Base-by-base conservation (phyloP, 768 basidiomycete genomes). In the Coprinopsis sp. region DNA sequence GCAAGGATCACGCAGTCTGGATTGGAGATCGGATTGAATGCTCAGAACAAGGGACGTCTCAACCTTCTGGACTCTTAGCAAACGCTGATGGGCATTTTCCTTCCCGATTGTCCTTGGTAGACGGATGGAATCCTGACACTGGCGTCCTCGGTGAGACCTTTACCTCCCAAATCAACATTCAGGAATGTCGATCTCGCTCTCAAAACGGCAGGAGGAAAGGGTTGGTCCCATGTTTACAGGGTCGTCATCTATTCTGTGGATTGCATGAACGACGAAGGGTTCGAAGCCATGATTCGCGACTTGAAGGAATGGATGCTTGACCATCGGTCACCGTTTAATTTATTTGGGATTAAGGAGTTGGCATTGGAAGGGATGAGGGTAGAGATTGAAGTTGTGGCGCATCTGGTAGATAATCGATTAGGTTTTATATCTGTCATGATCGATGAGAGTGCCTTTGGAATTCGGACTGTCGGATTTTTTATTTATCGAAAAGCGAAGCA, bases 111-210 rank as follows among this genome's bases (percentile, higher is more conserved):
- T n/a, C n/a, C n/a, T n/a, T n/a, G n/a, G n/a, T n/a, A n/a, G n/a
- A n/a, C n/a, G n/a, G n/a, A n/a, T n/a, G n/a, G n/a, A n/a, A n/a
- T n/a, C n/a, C n/a, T n/a, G n/a, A n/a, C n/a, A n/a, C n/a, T n/a
- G n/a, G n/a, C n/a, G n/a, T n/a, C n/a, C n/a, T n/a, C n/a, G n/a
- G n/a, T n/a, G n/a, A n/a, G n/a, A n/a, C n/a, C n/a, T n/a, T n/a
- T n/a, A n/a, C n/a, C n/a, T n/a, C n/a, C n/a, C n/a, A 42, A 42
- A 42, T 42, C 24, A 28, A 42, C 40, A 28, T 42, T 42, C 40
- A 13, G 27, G 27, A 42, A 42, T 18, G 40, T 42, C 18, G 40
- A 42, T 10, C 18, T 42, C 8, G 19, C 40, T 7, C 40, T 42
- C 27, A 42, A 42, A 28, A 42, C 40, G 13, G 40, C 40, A 16